Conservation (phyloP, 1,139 yeast species). For the Saccharomycopsis hybrid region DNA sequence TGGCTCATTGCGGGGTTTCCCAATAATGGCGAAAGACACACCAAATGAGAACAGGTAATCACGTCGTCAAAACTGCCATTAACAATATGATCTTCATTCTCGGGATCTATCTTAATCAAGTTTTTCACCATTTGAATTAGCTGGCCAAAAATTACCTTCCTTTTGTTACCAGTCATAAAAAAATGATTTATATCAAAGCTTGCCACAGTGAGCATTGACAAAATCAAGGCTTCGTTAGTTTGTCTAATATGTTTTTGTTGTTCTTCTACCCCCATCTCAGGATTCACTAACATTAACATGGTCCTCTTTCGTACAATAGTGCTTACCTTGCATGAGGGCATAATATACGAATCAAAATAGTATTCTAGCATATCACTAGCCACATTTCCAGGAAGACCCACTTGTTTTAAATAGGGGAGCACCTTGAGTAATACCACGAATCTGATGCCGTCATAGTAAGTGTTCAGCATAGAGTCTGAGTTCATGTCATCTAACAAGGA, state of each 20-base stretch:
- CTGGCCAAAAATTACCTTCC: conserved; percentile 21
- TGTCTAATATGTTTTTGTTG: conserved; percentile 22
- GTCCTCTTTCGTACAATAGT: conserved; percentile 28
- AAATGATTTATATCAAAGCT: conserved; percentile 35
- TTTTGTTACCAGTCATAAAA: conserved; percentile 28
- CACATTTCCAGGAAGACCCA: conserved; percentile 29
- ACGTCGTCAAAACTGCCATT: conserved; percentile 32
- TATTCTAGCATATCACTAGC: conserved; percentile 34
- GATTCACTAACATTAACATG: conserved; percentile 25
- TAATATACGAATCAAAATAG: conserved; percentile 28
- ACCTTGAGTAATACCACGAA: conserved; percentile 21
- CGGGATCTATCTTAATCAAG: conserved; percentile 8
- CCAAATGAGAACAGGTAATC: conserved; percentile 33
- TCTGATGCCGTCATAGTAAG: conserved; percentile 3
- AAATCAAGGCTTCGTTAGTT: conserved; percentile 30
- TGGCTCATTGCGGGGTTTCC: conserved; percentile 35
- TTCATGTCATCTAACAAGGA: conserved; percentile 9
- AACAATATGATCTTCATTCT: conserved; percentile 7
- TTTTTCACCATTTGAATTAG: not conserved
- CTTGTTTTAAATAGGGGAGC: conserved; percentile 22
- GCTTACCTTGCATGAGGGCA: conserved; percentile 26
- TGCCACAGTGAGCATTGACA: conserved; percentile 32
- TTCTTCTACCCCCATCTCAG: conserved; percentile 20
- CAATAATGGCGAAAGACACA: conserved; percentile 35
- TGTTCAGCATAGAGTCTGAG: not conserved